Base-by-base conservation (phyloP, 257 asterid genomes). In the Prunella vulgaris region DNA sequence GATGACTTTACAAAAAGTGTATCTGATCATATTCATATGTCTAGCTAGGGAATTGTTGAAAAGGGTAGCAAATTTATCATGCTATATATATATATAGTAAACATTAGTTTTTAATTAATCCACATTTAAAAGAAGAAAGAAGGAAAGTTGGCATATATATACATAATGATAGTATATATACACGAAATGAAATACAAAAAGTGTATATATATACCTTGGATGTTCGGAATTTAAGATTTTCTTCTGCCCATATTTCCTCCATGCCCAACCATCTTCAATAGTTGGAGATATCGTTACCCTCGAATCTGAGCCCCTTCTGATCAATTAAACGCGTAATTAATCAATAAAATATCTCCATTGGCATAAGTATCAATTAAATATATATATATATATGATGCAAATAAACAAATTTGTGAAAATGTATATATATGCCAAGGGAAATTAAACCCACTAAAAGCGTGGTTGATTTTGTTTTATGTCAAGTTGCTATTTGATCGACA, bases 171-270 rank as follows among this genome's bases (percentile, higher is more conserved):
- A 35, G 7, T 1, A 1, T 35, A 35, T 35, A 35, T 7, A 35
- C 8, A 40, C 48, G 48, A 40, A 0, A 42, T 42, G 4, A 42
- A 38, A 38, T 38, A 38, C 46, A n/a, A 38, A 1, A 10, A 37
- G 14, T 2, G 48, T 40, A 40, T 5, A 3, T 40, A 40, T 32
- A 46, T 82, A 90, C 97, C 97, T 92, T 5, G 96, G 95, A 73
- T 77, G 64, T 0, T 72, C 37, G 7, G 90, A 75, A 60, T 80
- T 76, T 63, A 76, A 73, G 67, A 89, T 89, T 5, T 20, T 59
- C 79, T 92, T 92, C 73, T 92, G 97, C 30, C 97, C 97, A 75
- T 92, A 92, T 74, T 92, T 92, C 42, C 96, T 83, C 97, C 97
- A 89, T 18, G 92, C 86, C 64, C 54, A 75, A 6, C 84, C 91